phyloP scores from a whole-genome alignment of 140 eudicot genomes.

The Erigeron philadelphicus region DNA sequence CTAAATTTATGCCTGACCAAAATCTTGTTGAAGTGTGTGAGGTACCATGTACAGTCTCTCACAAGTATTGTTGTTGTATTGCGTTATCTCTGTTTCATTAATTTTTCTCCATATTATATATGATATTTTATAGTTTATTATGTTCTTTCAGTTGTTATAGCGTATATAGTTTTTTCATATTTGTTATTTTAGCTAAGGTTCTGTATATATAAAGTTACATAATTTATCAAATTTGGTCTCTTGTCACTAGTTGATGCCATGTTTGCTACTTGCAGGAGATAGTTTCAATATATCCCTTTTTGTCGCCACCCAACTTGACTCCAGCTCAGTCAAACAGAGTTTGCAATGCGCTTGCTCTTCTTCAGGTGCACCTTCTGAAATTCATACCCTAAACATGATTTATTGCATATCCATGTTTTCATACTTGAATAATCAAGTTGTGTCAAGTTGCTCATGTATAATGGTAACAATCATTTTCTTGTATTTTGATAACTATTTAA shows the following conservation, averaged over 20 bases:
- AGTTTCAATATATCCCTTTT: conserved; percentile 80
- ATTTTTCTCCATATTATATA: not conserved
- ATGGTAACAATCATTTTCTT: conserved; percentile 3
- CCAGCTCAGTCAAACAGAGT: conserved; percentile 89
- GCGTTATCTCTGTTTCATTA: not conserved
- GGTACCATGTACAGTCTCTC: too few species aligned
- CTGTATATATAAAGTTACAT: not conserved
- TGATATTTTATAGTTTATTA: conserved; percentile 3
- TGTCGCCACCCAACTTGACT: conserved; percentile 89
- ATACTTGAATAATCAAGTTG: conserved; percentile 5
- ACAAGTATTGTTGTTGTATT: too few species aligned
- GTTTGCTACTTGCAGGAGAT: conserved; percentile 63
- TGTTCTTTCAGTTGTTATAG: not conserved
- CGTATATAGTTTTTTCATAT: not conserved
- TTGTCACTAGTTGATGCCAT: conserved; percentile 6
- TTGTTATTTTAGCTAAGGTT: conserved; percentile 10
- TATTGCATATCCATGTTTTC: not conserved
- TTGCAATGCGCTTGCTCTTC: conserved; percentile 96
- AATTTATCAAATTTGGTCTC: not conserved
- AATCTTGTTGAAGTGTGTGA: not conserved
- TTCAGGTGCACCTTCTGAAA: conserved; percentile 53
- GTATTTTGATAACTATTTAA: not conserved
- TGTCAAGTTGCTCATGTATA: not conserved
- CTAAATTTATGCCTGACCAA: not conserved
- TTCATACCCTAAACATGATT: conserved; percentile 4